phyloP scores from a whole-genome alignment of 2,329 filamentous ascomycete species.

The Fusarium denticulatum region DNA sequence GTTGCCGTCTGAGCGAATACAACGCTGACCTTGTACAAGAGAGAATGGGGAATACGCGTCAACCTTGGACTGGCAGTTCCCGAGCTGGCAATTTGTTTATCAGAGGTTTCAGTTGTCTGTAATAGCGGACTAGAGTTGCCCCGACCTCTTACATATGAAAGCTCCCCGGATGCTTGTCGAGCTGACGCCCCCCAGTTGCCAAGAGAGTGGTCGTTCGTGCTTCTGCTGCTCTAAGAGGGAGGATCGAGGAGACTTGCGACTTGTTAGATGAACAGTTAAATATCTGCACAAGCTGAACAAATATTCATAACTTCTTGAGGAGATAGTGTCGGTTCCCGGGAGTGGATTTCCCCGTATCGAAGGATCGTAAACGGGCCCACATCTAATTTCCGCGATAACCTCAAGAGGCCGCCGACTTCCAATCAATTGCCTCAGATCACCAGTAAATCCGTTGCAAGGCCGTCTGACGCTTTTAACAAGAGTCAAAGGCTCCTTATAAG shows the following conservation, averaged over 20 bases:
- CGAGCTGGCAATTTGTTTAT: neutral
- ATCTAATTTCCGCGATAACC: constrained; percentile 3
- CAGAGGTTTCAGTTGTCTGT: no score
- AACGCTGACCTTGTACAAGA: neutral
- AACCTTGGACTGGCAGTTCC: neutral
- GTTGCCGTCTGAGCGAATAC: neutral
- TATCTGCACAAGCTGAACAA: neutral
- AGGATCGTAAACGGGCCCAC: constrained; percentile 3
- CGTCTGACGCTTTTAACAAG: neutral
- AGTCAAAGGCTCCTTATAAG: neutral
- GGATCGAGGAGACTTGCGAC: neutral
- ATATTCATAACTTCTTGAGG: neutral
- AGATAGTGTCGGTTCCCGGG: neutral
- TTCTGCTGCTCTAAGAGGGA: neutral
- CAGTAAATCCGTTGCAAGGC: neutral
- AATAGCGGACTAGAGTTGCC: neutral
- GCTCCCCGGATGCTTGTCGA: neutral
- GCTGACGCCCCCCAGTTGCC: neutral
- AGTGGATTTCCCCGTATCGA: neutral
- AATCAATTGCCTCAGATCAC: neutral
- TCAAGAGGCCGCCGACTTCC: constrained; percentile 24
- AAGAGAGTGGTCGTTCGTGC: neutral
- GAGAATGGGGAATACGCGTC: neutral
- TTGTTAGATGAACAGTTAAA: neutral
- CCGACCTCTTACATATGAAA: neutral